These are phyloP conservation scores for Neurospora sp. DNA, from an alignment of 495 filamentous ascomycete genomes.

Conservation along the genomic window DNA sequence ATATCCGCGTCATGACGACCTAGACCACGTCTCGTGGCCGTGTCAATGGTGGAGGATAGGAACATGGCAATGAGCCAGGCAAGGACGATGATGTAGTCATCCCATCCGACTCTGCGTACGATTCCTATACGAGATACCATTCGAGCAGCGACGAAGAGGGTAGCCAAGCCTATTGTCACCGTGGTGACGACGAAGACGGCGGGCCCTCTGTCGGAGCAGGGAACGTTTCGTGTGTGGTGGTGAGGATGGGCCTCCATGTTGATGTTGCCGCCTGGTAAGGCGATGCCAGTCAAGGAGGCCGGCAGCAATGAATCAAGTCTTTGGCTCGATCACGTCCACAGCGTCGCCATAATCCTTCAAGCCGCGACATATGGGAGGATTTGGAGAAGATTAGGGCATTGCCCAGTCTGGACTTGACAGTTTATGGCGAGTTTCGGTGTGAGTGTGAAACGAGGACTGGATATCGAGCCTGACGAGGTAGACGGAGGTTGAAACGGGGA, in stretches of 20 bases:
- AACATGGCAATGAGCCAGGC: constrained; percentile 79
- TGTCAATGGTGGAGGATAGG: constrained; percentile 66
- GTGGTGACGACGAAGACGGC: constrained; percentile 67
- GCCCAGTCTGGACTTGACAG: not conserved
- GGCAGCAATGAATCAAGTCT: not conserved
- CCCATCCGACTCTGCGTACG: constrained; percentile 54
- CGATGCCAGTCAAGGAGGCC: not conserved
- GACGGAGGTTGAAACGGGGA: not conserved
- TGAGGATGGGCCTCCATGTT: not conserved
- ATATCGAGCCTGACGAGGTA: no score
- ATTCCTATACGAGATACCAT: constrained; percentile 64
- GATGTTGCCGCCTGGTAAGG: not conserved
- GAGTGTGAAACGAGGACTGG: not conserved
- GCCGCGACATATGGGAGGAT: not conserved
- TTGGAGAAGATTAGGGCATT: not conserved
- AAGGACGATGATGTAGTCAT: constrained; percentile 77
- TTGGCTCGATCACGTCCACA: not conserved
- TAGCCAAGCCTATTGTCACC: constrained; percentile 53
- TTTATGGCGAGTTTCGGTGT: not conserved
- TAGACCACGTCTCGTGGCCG: constrained; percentile 58
- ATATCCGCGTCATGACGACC: constrained; percentile 67
- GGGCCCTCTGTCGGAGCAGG: constrained; percentile 42
- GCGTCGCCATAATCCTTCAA: constrained; percentile 1
- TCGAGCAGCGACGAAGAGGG: constrained; percentile 61
- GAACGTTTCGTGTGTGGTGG: constrained; percentile 14